Evolutionary conservation across 192 early-diverging fungal species (phyloP).

Genomic region (Podila horticola): DNA sequence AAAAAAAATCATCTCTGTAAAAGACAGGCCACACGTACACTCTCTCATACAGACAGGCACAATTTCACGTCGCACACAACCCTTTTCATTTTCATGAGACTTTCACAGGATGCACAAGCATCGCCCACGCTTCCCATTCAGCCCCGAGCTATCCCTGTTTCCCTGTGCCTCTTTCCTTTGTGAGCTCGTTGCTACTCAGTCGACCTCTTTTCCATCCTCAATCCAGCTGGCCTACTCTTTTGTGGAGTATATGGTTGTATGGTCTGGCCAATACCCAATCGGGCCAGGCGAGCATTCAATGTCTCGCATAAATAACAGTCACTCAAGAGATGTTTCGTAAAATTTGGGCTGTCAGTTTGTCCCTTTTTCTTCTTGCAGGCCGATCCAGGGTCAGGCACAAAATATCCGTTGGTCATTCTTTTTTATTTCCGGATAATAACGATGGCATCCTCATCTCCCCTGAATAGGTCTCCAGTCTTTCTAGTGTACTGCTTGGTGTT

Average conservation of each 20-base stretch:
- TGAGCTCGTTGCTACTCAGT: background rate
- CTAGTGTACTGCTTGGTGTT: slow-evolving; percentile 67
- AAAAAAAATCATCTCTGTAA: no score
- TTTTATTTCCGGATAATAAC: slow-evolving; percentile 33
- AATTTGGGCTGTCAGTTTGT: background rate
- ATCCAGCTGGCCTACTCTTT: no score
- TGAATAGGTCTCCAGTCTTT: slow-evolving; percentile 61
- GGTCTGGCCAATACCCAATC: slow-evolving; percentile 1
- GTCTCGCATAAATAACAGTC: background rate
- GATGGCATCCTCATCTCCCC: slow-evolving; percentile 63
- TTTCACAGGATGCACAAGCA: no score
- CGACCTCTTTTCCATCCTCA: no score
- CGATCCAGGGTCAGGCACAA: background rate
- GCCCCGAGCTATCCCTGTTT: background rate
- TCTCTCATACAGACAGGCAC: background rate
- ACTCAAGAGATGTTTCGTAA: background rate
- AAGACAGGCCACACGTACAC: background rate
- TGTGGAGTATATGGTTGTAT: no score
- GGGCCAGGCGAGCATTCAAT: background rate
- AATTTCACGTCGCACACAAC: background rate
- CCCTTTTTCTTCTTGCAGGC: no score
- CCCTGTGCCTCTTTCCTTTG: background rate
- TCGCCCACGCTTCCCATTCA: no score
- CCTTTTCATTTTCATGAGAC: no score
- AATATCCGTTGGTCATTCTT: background rate